Percentiles rank a stretch among this genome's conserved stretches.
These are phyloP conservation scores for Passiflora organensis DNA, from an alignment of 345 rosid genomes.

Conservation along the genomic window DNA sequence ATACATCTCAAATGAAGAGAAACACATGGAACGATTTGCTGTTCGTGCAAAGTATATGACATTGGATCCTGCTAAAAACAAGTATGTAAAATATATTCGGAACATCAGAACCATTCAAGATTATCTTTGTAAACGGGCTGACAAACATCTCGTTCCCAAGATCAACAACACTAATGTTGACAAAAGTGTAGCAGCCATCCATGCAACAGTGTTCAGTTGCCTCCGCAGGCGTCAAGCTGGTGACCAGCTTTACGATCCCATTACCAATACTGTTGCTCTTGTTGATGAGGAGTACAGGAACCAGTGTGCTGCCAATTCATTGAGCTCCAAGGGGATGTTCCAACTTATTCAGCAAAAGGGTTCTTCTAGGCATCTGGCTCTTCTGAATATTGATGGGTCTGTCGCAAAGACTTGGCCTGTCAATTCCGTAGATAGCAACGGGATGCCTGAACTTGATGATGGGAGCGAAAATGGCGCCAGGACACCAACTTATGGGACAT, in stretches of 20 bases:
- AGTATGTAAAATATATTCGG: slow-evolving; percentile 87
- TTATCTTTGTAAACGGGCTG: slow-evolving; percentile 87
- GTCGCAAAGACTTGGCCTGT: slow-evolving; percentile 97
- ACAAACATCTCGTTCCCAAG: slow-evolving; percentile 95
- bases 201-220: slow-evolving; percentile 93
- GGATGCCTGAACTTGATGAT: slow-evolving; percentile 36
- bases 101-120: slow-evolving; percentile 97
- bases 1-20: slow-evolving; percentile 87
- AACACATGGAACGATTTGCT: slow-evolving; percentile 96
- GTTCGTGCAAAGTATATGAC: slow-evolving; percentile 99
- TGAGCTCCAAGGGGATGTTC: slow-evolving; percentile 96
- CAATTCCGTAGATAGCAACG: slow-evolving; percentile 46
- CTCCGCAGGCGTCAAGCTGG: slow-evolving; percentile 87
- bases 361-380: slow-evolving; percentile 97
- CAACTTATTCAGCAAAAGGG: slow-evolving; percentile 93
- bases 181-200: slow-evolving; percentile 94
- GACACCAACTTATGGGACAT: slow-evolving; percentile 70
- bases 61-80: slow-evolving; percentile 88
- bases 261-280: slow-evolving; percentile 67
- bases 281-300: slow-evolving; percentile 89
- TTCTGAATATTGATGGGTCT: slow-evolving; percentile 86
- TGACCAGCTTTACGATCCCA: slow-evolving; percentile 76
- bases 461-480: slow-evolving; percentile 45
- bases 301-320: slow-evolving; percentile 87
- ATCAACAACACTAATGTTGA: slow-evolving; percentile 96